Percentiles rank a stretch among this genome's conserved stretches.
Conservation (phyloP, 2,329 filamentous ascomycete species). For the Dryadomyces quercus-mongolicae region DNA sequence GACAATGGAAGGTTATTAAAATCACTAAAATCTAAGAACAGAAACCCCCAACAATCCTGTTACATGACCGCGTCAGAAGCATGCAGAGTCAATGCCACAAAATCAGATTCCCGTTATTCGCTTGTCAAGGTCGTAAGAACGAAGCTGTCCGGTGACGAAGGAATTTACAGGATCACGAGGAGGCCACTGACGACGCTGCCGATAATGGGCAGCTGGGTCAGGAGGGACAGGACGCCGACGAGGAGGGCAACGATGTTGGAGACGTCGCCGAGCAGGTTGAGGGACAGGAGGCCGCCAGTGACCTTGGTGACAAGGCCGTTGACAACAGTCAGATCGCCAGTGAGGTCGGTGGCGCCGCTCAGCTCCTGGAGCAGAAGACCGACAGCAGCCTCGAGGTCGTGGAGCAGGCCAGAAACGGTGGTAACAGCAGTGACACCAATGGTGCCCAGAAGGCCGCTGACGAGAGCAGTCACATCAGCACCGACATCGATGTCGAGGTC, state of each 20-base stretch:
- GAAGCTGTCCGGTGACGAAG: background rate
- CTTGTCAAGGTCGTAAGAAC: background rate
- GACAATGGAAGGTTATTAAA: background rate
- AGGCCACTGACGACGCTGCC: background rate
- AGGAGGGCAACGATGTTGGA: background rate
- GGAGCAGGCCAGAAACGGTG: background rate
- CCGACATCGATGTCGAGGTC: background rate
- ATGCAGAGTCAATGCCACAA: background rate
- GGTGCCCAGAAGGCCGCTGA: background rate
- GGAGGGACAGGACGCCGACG: background rate
- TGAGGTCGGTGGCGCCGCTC: background rate
- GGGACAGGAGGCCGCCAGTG: background rate
- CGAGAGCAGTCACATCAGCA: background rate
- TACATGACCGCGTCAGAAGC: background rate
- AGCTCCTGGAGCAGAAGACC: background rate
- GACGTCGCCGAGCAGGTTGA: background rate
- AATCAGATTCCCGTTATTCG: background rate
- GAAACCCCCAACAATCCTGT: background rate
- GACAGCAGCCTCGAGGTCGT: background rate
- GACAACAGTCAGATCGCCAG: background rate
- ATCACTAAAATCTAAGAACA: background rate
- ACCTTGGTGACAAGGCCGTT: background rate
- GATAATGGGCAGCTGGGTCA: background rate
- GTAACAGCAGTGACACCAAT: background rate
- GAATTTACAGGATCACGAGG: background rate